phyloP scores from a whole-genome alignment of 129 eudicot species.

The Ambrosia trifida region DNA sequence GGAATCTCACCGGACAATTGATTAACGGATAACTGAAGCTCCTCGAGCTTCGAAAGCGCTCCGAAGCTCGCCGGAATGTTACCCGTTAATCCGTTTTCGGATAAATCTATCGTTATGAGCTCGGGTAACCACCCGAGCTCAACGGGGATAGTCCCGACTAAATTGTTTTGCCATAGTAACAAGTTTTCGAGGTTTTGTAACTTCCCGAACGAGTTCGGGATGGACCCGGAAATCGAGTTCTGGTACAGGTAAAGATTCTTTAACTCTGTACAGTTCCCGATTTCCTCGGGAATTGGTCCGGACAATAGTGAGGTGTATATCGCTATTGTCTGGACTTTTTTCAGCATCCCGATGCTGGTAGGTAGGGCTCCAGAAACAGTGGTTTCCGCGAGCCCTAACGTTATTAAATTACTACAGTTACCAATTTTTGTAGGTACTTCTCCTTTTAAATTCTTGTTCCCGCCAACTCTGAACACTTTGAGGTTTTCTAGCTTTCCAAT shows the following conservation, averaged over 20 bases:
- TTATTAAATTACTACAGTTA: conserved; percentile 58
- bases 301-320: conserved; percentile 70
- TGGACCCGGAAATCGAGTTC: conserved; percentile 74
- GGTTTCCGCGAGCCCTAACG: conserved; percentile 88
- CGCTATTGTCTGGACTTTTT: conserved; percentile 69
- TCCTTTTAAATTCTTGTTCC: conserved; percentile 82
- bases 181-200: conserved; percentile 70
- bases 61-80: conserved; percentile 73
- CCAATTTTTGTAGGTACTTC: conserved; percentile 80
- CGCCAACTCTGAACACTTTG: conserved; percentile 81
- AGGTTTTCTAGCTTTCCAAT: conserved; percentile 63
- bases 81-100: conserved; percentile 72
- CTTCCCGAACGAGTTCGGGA: conserved; percentile 60
- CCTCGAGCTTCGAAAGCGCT: conserved; percentile 49
- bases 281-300: conserved; percentile 77
- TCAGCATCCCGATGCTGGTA: conserved; percentile 60
- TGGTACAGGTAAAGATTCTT: conserved; percentile 72
- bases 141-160: conserved; percentile 68
- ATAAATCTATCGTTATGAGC: conserved; percentile 63
- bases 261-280: conserved; percentile 78
- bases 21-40: conserved; percentile 76
- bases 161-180: conserved; percentile 83
- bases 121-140: conserved; percentile 72
- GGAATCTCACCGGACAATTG: conserved; percentile 75
- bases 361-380: conserved; percentile 82